phyloP scores from a whole-genome alignment of 805 yeast genomes.

The Hanseniaspora mollemarum region DNA sequence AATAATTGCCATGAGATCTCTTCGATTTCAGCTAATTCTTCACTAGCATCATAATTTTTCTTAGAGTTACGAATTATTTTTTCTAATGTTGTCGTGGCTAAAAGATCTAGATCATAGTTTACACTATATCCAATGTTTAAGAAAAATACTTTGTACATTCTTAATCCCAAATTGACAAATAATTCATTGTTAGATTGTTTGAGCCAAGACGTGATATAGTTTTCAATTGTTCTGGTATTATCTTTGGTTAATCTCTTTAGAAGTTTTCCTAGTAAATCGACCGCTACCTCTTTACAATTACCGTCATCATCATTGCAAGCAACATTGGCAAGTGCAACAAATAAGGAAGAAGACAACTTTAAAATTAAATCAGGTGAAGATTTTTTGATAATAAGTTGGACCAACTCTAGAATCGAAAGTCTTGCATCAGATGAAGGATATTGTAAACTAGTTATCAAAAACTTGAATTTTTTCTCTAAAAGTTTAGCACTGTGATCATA shows the following conservation, averaged over 20 bases:
- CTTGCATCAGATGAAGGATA: constrained; percentile 83
- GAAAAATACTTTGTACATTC: constrained; percentile 53
- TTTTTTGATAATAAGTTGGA: constrained; percentile 58
- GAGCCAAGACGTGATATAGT: constrained; percentile 49
- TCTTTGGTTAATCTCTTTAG: constrained; percentile 38
- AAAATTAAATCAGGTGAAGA: constrained; percentile 48
- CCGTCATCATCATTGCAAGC: constrained; percentile 65
- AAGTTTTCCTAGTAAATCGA: constrained; percentile 45
- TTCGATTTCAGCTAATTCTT: constrained; percentile 32
- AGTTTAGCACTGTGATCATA: constrained; percentile 87
- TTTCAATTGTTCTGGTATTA: constrained; percentile 29
- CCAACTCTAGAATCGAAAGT: constrained; percentile 78
- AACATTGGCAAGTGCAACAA: constrained; percentile 68
- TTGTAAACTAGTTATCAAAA: constrained; percentile 64
- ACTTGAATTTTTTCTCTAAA: constrained; percentile 69
- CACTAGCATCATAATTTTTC: constrained; percentile 15
- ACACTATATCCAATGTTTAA: constrained; percentile 24
- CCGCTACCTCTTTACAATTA: constrained; percentile 75
- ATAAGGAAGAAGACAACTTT: constrained; percentile 62
- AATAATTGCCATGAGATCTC: constrained; percentile 66
- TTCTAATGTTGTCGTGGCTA: constrained; percentile 31
- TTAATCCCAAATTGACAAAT: constrained; percentile 62
- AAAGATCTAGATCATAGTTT: constrained; percentile 33
- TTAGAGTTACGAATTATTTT: constrained; percentile 22
- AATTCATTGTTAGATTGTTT: constrained; percentile 40